A percentile compares a stretch with the other conserved stretches of the same genome.
phyloP scores from a whole-genome alignment of 1,284 basidiomycete genomes.

The Tilletia caries region DNA sequence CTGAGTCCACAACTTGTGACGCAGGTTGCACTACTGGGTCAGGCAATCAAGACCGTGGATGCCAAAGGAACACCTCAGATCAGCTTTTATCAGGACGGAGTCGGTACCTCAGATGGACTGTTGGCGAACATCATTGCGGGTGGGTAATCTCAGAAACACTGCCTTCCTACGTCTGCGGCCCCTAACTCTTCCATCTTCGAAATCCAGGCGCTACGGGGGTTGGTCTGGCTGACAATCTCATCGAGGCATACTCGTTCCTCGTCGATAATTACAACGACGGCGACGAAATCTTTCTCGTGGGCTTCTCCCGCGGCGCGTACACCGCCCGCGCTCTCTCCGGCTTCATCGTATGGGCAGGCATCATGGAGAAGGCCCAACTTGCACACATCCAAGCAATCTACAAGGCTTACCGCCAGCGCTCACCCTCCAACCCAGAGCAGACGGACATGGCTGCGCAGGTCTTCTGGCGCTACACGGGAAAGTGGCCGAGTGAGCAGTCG shows the following conservation, averaged over 20 bases:
- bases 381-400: conserved; percentile 9
- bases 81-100: conserved; percentile 1
- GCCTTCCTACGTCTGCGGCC: too few species aligned
- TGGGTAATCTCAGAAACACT: too few species aligned
- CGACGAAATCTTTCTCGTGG: conserved; percentile 16
- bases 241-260: conserved; percentile 10
- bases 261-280: conserved; percentile 15
- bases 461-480: conserved; percentile 6
- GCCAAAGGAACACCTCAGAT: background rate
- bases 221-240: conserved; percentile 6
- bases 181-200: too few species aligned
- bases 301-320: conserved; percentile 14
- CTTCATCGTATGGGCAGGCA: conserved; percentile 56
- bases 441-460: background rate
- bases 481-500: conserved; percentile 6
- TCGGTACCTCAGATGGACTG: background rate
- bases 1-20: too few species aligned
- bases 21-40: background rate
- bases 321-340: conserved; percentile 57
- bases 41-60: conserved; percentile 3
- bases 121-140: conserved; percentile 6
- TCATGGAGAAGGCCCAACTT: background rate
- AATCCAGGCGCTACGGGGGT: conserved; percentile 10
- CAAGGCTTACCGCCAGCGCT: conserved; percentile 1
- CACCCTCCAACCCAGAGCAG: background rate